Percentiles rank a stretch among this genome's conserved stretches.
Evolutionary conservation across 1,139 yeast genomes (phyloP).

Genomic region (Suhomyces taliae): DNA sequence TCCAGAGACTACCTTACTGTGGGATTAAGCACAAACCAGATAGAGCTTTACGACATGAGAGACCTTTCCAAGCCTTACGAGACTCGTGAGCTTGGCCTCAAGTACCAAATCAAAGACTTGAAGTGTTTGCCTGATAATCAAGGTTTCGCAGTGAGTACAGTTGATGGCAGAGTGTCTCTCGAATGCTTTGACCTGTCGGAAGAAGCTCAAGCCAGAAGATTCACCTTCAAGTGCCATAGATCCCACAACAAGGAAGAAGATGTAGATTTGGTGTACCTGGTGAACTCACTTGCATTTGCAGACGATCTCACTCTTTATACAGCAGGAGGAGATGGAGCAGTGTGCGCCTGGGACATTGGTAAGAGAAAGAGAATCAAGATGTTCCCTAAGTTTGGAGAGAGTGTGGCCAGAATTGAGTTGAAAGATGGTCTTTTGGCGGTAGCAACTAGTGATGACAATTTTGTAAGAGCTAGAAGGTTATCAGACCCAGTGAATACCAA

Average conservation of each 20-base stretch:
- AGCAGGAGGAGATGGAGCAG: constrained; percentile 76
- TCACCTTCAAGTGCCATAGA: constrained; percentile 87
- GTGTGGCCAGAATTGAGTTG: constrained; percentile 53
- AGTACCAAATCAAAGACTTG: constrained; percentile 66
- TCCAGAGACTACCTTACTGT: constrained; percentile 49
- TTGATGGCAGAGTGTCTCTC: constrained; percentile 85
- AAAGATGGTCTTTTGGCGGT: constrained; percentile 47
- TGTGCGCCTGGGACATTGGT: constrained; percentile 76
- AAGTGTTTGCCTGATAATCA: constrained; percentile 56
- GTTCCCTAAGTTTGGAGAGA: constrained; percentile 48
- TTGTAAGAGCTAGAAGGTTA: constrained; percentile 14
- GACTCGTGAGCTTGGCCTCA: constrained; percentile 67
- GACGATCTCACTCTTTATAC: constrained; percentile 54
- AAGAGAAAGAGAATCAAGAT: constrained; percentile 62
- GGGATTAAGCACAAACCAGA: constrained; percentile 54
- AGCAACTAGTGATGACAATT: constrained; percentile 61
- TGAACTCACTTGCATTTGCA: constrained; percentile 64
- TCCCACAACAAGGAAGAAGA: constrained; percentile 38
- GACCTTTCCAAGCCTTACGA: constrained; percentile 46
- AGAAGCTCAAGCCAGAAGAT: constrained; percentile 48
- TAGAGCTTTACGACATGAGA: constrained; percentile 61
- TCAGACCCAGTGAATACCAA: constrained; percentile 13
- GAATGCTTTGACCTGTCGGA: constrained; percentile 64
- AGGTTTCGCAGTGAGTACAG: constrained; percentile 78
- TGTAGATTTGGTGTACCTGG: constrained; percentile 71